phyloP scores from a whole-genome alignment of 2,329 filamentous ascomycete genomes.

The Xenoacremonium recifei region DNA sequence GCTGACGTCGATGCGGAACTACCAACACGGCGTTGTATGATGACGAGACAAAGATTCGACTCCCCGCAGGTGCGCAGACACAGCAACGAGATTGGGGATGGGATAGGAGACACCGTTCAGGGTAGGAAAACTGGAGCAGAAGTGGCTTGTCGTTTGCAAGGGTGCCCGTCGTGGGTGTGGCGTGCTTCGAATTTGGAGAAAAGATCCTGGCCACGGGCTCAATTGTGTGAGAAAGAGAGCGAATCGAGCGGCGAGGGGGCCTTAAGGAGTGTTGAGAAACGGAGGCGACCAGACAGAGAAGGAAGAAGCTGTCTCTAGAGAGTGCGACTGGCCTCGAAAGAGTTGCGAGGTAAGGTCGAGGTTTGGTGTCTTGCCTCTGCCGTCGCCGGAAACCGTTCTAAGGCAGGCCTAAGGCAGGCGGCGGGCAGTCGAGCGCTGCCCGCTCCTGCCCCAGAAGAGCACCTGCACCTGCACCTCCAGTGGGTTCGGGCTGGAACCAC shows the following conservation, averaged over 20 bases:
- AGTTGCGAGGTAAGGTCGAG: too few relatives aligned
- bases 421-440: too few relatives aligned
- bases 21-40: constrained; percentile 18
- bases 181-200: background rate
- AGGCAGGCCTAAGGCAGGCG: too few relatives aligned
- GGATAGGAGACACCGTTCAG: constrained; percentile 5
- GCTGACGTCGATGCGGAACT: constrained; percentile 9
- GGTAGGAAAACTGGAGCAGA: constrained; percentile 1
- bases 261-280: too few relatives aligned
- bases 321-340: too few relatives aligned
- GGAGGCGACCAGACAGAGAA: too few relatives aligned
- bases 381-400: too few relatives aligned
- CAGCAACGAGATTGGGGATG: constrained; percentile 2
- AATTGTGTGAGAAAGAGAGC: background rate
- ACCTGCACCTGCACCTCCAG: too few relatives aligned
- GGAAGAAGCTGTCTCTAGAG: too few relatives aligned
- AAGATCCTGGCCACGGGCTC: background rate
- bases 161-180: background rate
- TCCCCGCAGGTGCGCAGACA: constrained; percentile 25
- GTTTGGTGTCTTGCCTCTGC: too few relatives aligned
- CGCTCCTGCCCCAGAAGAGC: too few relatives aligned
- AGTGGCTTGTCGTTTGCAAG: constrained; percentile 2
- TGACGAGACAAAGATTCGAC: constrained; percentile 25
- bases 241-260: background rate
- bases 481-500: too few relatives aligned